phyloP scores from a whole-genome alignment of 2,329 filamentous ascomycete genomes.

The Pseudocercospora musae region DNA sequence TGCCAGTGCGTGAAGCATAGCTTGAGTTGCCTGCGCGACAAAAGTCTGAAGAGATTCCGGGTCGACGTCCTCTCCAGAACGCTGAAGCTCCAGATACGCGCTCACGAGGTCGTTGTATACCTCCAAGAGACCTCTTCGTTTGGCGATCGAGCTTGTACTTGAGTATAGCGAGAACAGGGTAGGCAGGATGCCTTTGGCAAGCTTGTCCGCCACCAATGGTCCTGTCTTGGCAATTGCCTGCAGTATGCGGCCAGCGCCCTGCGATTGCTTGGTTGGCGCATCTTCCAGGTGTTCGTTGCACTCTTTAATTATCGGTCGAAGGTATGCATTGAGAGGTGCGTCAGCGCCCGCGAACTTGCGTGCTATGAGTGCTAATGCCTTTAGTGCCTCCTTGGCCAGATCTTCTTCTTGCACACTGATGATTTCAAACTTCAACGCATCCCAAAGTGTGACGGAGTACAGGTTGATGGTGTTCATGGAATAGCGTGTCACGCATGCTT shows the following conservation, averaged over 20 bases:
- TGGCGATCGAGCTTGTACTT: conserved; percentile 59
- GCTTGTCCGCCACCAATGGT: conserved; percentile 51
- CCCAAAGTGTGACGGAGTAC: conserved; percentile 65
- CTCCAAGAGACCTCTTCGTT: conserved; percentile 61
- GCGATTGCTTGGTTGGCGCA: conserved; percentile 66
- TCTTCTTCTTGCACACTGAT: conserved; percentile 65
- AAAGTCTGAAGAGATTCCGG: conserved; percentile 41
- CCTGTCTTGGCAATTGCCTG: conserved; percentile 56
- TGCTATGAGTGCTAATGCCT: conserved; percentile 54
- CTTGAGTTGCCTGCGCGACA: conserved; percentile 41
- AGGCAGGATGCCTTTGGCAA: conserved; percentile 56
- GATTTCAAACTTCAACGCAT: conserved; percentile 66
- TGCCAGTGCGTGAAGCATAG: conserved; percentile 43
- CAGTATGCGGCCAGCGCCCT: conserved; percentile 61
- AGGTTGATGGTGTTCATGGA: conserved; percentile 57
- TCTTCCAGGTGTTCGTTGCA: conserved; percentile 66
- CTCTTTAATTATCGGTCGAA: conserved; percentile 62
- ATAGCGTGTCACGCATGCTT: conserved; percentile 59
- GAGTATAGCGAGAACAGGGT: conserved; percentile 59
- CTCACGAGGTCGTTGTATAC: conserved; percentile 57
- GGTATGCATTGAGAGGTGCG: conserved; percentile 51
- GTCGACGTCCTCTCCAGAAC: conserved; percentile 44
- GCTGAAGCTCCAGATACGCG: conserved; percentile 49
- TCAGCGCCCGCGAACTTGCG: conserved; percentile 51
- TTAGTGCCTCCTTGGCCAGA: conserved; percentile 58